Base-by-base conservation (phyloP, 1,284 basidiomycete species). In the Trichosporon sp. region DNA sequence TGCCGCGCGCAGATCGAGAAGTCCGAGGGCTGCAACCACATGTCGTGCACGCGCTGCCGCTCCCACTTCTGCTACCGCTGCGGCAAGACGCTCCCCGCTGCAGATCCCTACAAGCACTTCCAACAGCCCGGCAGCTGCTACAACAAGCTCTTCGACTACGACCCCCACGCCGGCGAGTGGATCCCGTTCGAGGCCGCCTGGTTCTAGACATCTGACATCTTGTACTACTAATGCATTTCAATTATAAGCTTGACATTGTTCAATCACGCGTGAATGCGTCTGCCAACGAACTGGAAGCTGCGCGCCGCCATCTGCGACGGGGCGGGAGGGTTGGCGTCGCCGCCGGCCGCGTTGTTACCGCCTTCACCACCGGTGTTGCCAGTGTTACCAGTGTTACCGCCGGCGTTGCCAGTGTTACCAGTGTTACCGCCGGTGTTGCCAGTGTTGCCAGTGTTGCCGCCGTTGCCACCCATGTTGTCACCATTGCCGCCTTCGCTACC, bases 61-160 rank as follows among this genome's bases (percentile, higher is more conserved):
- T 73, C 79, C 1, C 82, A 83, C 69, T 83, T 83, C 71, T 83
- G 81, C 70, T 82, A 79, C 68, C 74, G 79, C 21, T 83, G 81
- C 64, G 79, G 78, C 2, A 63, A 66, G 21, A 72, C 75, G 75
- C 64, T 81, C 4, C 70, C 72, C n/a, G 76, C 77, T 0, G 66
- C 70, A 5, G 79, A 82, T 38, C 81, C 81, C 0, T 83, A 83
- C 67, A 72, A 73, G 25, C 82, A 83, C 67, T 83, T 75, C 68
- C 74, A 75, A 13, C 72, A 69, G 47, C 76, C 76, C 1, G 76
- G 76, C 13, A 62, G 75, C 3, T 83, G 82, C 71, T 81, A 75
- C 69, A 71, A 78, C 65, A 78, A 78, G 65, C 70, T 83, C 42
- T 83, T 83, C 51, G 82, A 83, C 67, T 69, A 73, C 21, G 79